Evolutionary conservation across 1,284 basidiomycete genomes (phyloP).

Genomic region (Paramarasmius palmivorus): DNA sequence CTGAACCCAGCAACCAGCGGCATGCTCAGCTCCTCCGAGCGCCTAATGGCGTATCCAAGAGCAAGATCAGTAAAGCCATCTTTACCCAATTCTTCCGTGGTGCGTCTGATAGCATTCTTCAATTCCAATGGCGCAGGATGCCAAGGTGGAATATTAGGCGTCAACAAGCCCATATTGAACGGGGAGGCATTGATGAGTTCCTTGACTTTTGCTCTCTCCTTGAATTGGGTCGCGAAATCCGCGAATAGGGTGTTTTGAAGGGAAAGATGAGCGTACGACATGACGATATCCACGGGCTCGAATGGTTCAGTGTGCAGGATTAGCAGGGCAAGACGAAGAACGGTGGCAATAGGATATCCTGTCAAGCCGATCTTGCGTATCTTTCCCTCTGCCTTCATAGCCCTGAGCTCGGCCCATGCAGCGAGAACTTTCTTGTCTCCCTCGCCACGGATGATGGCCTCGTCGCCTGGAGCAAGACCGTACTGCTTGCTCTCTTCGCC

Average conservation of each 20-base stretch:
- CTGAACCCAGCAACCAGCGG: constrained; percentile 81
- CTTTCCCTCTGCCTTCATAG: constrained; percentile 78
- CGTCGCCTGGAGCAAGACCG: constrained; percentile 61
- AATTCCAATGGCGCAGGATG: constrained; percentile 76
- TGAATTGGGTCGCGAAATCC: constrained; percentile 63
- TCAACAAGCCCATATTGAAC: constrained; percentile 89
- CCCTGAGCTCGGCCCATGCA: constrained; percentile 72
- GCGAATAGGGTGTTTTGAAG: constrained; percentile 77
- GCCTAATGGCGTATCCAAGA: constrained; percentile 69
- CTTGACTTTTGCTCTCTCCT: constrained; percentile 60
- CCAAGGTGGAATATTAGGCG: constrained; percentile 69
- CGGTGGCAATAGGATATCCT: constrained; percentile 87
- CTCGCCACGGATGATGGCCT: constrained; percentile 62
- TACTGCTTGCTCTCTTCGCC: constrained; percentile 53
- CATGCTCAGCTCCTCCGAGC: constrained; percentile 43
- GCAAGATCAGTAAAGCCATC: constrained; percentile 66
- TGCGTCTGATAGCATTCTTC: constrained; percentile 41
- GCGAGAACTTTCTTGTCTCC: constrained; percentile 83
- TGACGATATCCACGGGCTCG: constrained; percentile 76
- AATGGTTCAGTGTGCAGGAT: constrained; percentile 64
- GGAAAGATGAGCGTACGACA: constrained; percentile 87
- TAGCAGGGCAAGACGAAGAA: constrained; percentile 83
- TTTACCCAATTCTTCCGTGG: constrained; percentile 38
- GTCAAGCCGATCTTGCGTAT: constrained; percentile 85
- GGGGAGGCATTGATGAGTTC: constrained; percentile 88